Evolutionary conservation across 257 asterid species (phyloP), one percentile per base, ranked within the genome.

Genomic region (Haberlea rhodopensis): DNA sequence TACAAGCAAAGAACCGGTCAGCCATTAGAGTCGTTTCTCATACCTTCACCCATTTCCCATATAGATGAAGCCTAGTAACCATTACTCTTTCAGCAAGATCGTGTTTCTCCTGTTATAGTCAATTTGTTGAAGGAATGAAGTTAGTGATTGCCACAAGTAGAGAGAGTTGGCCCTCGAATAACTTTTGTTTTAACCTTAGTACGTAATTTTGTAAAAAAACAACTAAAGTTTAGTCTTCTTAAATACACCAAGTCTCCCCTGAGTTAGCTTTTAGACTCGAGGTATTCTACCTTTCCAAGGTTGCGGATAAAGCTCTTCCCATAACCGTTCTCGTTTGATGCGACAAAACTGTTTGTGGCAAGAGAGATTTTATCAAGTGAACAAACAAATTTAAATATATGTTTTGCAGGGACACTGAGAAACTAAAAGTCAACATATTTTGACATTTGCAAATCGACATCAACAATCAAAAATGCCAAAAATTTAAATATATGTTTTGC

Each of bases 11-110:
- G 43, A 46, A 32, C 0, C 28, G 24, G 7, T 2, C 16, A 19
- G 28, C 4, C 24, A 6, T 11, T 24, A 13, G 20, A 23, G n/a
- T 26, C 55, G 27, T 31, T 26, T 57, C 27, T n/a, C 71, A 25
- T 69, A 90, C 97, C 90, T 91, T 91, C 18, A 85, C 63, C 98
- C 98, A 91, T 78, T 76, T 88, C 53, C 83, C 90, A 8, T 91
- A 91, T 53, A 88, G 96, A 71, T 85, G 86, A 72, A 91, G 98
- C 19, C 96, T 83, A 25, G 98, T 91, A 37, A 89, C 65, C 98
- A 88, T 88, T 57, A 91, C 95, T 78, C 96, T 91, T 76, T 91
- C 98, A 5, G 94, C 97, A 62, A 91, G 94, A 9, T 84, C 94
- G 23, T 71, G 91, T 65, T 70, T 80, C 45, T 86, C 96, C 98